Percentiles rank a stretch among this genome's conserved stretches.
These are phyloP conservation scores for Glycine tomentella DNA, from an alignment of 306 rosid species.

Conservation along the genomic window DNA sequence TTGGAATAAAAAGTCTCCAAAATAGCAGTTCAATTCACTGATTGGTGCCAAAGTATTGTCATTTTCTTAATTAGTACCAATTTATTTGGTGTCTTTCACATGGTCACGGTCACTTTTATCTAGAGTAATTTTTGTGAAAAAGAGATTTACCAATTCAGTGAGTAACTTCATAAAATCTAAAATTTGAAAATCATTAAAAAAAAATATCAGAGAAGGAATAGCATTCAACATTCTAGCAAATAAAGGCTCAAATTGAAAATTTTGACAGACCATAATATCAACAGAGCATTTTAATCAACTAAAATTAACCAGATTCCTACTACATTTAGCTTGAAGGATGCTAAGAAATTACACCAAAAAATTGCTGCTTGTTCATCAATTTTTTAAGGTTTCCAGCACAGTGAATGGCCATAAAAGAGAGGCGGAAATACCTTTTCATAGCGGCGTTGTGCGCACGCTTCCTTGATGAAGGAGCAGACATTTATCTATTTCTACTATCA, in stretches of 20 bases:
- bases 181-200: background rate
- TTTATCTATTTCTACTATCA: slow-evolving; percentile 74
- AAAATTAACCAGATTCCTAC: background rate
- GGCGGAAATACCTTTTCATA: slow-evolving; percentile 69
- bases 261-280: background rate
- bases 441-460: slow-evolving; percentile 68
- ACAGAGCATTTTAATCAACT: background rate
- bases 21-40: slow-evolving; percentile 20
- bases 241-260: background rate
- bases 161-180: background rate
- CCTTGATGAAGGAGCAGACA: slow-evolving; percentile 70
- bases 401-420: background rate
- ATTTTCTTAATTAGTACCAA: slow-evolving; percentile 1
- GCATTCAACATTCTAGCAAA: background rate
- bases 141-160: background rate
- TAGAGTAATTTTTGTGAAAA: background rate
- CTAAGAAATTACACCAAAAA: background rate
- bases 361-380: background rate
- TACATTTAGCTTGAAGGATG: background rate
- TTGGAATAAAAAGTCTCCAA: background rate
- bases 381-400: background rate
- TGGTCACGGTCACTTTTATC: background rate
- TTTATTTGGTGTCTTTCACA: background rate
- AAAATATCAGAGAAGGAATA: background rate
- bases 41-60: background rate